These are phyloP conservation scores for Lophiotrema nucula DNA, from an alignment of 495 filamentous ascomycete genomes.

Conservation along the genomic window DNA sequence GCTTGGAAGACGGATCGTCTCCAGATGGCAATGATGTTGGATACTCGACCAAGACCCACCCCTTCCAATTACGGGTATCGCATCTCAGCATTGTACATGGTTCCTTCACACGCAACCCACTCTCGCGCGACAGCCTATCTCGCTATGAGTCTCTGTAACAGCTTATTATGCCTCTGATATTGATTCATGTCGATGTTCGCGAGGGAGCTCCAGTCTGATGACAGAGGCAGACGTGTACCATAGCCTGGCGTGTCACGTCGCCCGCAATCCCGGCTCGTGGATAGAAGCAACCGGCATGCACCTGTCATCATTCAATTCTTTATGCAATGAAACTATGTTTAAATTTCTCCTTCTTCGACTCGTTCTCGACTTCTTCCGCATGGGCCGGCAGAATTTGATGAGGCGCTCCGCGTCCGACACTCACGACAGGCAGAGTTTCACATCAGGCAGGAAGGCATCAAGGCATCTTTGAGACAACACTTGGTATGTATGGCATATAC, in stretches of 20 bases:
- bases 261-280: conserved; percentile 5
- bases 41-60: no score
- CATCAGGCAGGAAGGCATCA: conserved; percentile 3
- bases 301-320: background rate
- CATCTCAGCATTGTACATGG: no score
- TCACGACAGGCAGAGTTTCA: conserved; percentile 17
- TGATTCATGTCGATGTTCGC: no score
- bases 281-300: background rate
- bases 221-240: no score
- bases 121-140: no score
- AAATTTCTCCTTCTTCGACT: background rate
- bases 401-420: conserved; percentile 10
- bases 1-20: no score
- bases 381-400: conserved; percentile 22
- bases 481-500: conserved; percentile 2
- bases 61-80: no score
- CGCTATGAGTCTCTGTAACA: no score
- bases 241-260: conserved; percentile 1
- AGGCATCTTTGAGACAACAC: conserved; percentile 6
- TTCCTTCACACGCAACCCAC: no score
- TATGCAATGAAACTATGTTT: conserved; percentile 11
- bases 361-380: conserved; percentile 2
- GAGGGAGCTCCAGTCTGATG: no score
- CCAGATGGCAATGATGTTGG: no score
- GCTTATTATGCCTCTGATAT: no score